phyloP scores from a whole-genome alignment of 2,329 filamentous ascomycete genomes.

The Apiospora malaysiana region DNA sequence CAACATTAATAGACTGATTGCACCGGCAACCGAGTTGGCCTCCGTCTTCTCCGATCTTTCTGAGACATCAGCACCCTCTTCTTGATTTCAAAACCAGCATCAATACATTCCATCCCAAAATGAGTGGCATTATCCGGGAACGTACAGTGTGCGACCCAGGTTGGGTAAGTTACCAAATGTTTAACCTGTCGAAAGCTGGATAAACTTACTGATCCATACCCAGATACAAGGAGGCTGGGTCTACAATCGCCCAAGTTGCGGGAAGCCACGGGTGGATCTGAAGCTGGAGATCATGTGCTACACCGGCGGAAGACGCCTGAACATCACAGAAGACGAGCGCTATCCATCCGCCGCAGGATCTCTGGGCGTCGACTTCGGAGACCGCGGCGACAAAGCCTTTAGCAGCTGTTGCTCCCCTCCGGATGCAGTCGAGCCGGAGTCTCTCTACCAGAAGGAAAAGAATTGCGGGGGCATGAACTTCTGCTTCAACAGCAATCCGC shows the following conservation, averaged over 20 bases:
- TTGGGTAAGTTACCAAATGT: not conserved
- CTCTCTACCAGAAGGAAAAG: not conserved
- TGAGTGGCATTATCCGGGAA: not conserved
- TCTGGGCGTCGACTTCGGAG: not conserved
- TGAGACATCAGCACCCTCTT: no score
- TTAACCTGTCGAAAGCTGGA: not conserved
- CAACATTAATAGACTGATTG: no score
- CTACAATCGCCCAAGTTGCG: not conserved
- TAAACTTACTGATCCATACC: not conserved
- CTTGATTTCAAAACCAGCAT: no score
- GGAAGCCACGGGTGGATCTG: not conserved
- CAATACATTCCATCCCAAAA: not conserved
- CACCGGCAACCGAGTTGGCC: no score
- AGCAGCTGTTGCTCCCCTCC: not conserved
- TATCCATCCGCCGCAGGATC: not conserved
- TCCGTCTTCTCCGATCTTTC: no score
- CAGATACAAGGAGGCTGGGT: not conserved
- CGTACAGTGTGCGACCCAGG: not conserved
- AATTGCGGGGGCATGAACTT: not conserved
- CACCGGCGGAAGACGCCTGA: not conserved
- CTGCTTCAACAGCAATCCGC: not conserved
- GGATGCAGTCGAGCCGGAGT: rapidly evolving
- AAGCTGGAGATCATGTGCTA: not conserved
- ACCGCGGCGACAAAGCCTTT: not conserved
- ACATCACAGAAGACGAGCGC: not conserved